Base-by-base conservation (phyloP, 768 basidiomycete genomes). In the Lepiota venenata region DNA sequence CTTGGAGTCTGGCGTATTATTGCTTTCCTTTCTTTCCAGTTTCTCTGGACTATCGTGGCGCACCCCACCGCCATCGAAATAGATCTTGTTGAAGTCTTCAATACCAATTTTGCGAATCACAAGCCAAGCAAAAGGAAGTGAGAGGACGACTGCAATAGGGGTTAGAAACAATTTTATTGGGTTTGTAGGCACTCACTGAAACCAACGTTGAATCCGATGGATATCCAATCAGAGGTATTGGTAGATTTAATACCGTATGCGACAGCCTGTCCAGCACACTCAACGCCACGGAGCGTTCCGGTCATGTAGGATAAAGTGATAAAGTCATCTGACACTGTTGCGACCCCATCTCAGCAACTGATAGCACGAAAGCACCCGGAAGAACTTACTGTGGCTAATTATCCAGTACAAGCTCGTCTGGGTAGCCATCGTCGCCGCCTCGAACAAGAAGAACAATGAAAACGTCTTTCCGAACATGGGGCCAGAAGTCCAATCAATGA, bases 361-460 rank as follows among this genome's bases (percentile, higher is more conserved):
- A 27, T 42, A 21, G 32, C 2, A 20, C 18, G 47, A 38, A n/a
- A 39, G 20, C 3, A 38, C 18, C 44, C 3, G 37, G 16, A 9
- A n/a, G 22, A 10, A 54, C 65, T n/a, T 41, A 69, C 67, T 67
- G 21, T 68, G 66, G 8, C 58, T 56, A 39, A 70, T 66, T 36
- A 70, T 66, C 67, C 67, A 70, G 59, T 64, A 70, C 20, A 70
- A 47, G 42, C 45, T 54, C n/a, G 67, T 69, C 42, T 70, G 69
- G 0, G 69, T 70, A 6, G 67, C 67, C 67, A 70, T 68, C 25
- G 69, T 68, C 21, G 62, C 67, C 20, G 67, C 58, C 47, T 70
- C 67, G 29, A 70, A 70, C 37, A 68, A 61, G 21, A 70, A 50
- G 56, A 67, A 68, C 36, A 70, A 55, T 4, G 58, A 46, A 52